Evolutionary conservation across 2,329 filamentous ascomycete species (phyloP), one percentile per base, ranked within the genome.

Genomic region (Hortaea sp.): DNA sequence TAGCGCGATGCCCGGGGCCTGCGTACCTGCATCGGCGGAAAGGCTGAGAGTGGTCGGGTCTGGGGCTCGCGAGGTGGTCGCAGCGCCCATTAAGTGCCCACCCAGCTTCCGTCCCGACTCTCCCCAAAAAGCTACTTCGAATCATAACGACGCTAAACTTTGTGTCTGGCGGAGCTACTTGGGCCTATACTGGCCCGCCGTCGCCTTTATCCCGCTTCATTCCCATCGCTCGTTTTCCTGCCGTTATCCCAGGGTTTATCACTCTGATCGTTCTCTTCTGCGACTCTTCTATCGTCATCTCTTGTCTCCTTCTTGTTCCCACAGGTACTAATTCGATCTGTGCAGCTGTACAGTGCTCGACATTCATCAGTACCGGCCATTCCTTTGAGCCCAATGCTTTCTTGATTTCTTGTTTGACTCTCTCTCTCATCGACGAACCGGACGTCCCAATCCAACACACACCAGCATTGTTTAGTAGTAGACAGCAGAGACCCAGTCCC

Each of bases 201-300:
- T 45, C 44, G 34, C 46, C 47, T 54, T 54, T 58, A 57, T 55
- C 40, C 51, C 54, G 49, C 38, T 47, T 44, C 30, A 11, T 43
- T 46, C 52, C 54, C 49, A 46, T 50, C 50, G 49, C 50, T 52
- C 47, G 50, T 44, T 46, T 38, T 43, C 43, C 41, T 31, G 39
- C 39, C 45, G 42, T 49, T 38, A 37, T 42, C 45, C 50, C 49
- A 51, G 52, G 53, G 49, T 53, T 55, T 50, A 53, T 53, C 53
- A 50, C 10, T 43, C 46, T 47, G 47, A 49, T 44, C 48, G 42
- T 51, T 49, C 46, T 50, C 41, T 44, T 52, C 42, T 50, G 40
- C 48, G 42, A 42, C 38, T 49, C 32, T 46, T 49, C 46, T 43
- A 45, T 52, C 50, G 44, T 54, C 53, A 52, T 58, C 53, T 49